Conservation (phyloP, 805 yeast species). For the Zygotorulaspora sp. region DNA sequence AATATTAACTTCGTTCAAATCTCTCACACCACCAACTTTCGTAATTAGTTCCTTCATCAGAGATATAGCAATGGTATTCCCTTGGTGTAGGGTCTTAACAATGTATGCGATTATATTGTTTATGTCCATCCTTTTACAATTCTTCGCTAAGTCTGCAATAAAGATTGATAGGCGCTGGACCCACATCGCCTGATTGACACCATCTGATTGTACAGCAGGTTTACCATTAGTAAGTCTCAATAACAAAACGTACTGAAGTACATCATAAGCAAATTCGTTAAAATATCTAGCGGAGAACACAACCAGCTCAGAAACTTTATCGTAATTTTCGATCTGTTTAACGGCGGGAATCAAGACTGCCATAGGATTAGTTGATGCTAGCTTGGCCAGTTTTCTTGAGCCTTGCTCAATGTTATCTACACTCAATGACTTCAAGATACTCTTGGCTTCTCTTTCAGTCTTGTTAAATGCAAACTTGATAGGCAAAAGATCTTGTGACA, state of each 20-base stretch:
- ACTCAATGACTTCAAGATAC: conserved; percentile 72
- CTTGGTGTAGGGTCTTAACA: conserved; percentile 56
- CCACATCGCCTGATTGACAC: conserved; percentile 80
- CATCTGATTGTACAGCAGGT: conserved; percentile 65
- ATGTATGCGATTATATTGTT: conserved; percentile 57
- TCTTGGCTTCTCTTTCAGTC: conserved; percentile 76
- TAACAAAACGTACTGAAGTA: conserved; percentile 65
- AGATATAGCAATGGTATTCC: conserved; percentile 55
- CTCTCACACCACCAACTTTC: conserved; percentile 76
- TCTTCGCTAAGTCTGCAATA: conserved; percentile 63
- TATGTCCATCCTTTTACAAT: conserved; percentile 53
- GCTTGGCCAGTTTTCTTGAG: conserved; percentile 67
- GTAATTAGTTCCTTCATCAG: conserved; percentile 62
- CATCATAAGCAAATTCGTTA: conserved; percentile 80
- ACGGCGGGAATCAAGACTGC: conserved; percentile 68
- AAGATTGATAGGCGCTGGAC: conserved; percentile 75
- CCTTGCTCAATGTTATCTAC: conserved; percentile 69
- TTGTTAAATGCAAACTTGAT: conserved; percentile 56
- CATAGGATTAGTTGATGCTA: conserved; percentile 72
- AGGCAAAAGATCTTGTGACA: conserved; percentile 51
- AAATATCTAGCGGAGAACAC: conserved; percentile 75
- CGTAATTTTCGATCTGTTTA: conserved; percentile 86
- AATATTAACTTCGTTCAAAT: conserved; percentile 60
- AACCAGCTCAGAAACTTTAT: conserved; percentile 72
- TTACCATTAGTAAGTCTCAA: conserved; percentile 68